Evolutionary conservation across 768 basidiomycete species (phyloP).

Genomic region (Psilocybe azurescens): DNA sequence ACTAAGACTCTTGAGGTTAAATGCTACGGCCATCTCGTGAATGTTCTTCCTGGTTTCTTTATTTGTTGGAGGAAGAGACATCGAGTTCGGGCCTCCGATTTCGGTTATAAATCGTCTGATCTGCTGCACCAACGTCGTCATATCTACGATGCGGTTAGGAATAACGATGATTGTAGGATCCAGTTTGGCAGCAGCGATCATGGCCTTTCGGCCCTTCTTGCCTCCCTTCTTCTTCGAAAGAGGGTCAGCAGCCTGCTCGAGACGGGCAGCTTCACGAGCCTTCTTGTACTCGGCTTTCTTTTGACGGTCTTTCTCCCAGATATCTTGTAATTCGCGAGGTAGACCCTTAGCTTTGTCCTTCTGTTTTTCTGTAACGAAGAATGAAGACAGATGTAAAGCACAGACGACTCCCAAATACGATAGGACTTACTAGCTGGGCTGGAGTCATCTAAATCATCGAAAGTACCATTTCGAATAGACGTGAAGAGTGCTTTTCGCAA

Average conservation of each 20-base stretch:
- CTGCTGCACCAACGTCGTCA: conserved; percentile 69
- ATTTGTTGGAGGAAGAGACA: conserved; percentile 81
- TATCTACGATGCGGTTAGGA: conserved; percentile 63
- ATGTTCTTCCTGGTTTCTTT: conserved; percentile 73
- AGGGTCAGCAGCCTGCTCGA: conserved; percentile 67
- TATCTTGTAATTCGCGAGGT: conserved; percentile 61
- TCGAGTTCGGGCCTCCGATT: conserved; percentile 49
- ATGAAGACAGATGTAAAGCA: too few relatives aligned
- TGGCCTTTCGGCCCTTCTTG: conserved; percentile 73
- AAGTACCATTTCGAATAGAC: conserved; percentile 62
- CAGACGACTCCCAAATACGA: neutral
- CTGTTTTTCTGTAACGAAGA: conserved; percentile 36
- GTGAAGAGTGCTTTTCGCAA: conserved; percentile 61
- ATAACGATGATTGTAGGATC: conserved; percentile 48
- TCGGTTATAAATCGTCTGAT: conserved; percentile 74
- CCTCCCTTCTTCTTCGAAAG: conserved; percentile 65
- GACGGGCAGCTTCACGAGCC: conserved; percentile 59
- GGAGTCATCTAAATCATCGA: conserved; percentile 45
- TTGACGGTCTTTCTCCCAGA: conserved; percentile 83
- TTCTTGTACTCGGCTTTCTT: conserved; percentile 83
- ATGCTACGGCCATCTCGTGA: conserved; percentile 82
- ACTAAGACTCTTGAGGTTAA: conserved; percentile 79
- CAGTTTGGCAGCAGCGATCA: conserved; percentile 57
- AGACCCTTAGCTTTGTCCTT: conserved; percentile 60
- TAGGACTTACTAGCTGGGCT: conserved; percentile 56